Evolutionary conservation across 345 rosid genomes (phyloP).

Genomic region (Pistacia vera): DNA sequence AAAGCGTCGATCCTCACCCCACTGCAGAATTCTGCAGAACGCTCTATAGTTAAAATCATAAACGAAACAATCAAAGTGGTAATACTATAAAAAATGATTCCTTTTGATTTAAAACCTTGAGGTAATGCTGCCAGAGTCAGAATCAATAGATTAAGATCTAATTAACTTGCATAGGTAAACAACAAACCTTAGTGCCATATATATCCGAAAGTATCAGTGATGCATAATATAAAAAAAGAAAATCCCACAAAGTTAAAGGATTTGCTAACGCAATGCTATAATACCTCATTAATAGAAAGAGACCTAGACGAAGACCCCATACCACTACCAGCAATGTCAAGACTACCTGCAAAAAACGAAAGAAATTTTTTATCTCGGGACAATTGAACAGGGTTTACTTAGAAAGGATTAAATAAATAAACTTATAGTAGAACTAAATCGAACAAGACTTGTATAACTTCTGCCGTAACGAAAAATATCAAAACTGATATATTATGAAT

Average conservation of each 20-base stretch:
- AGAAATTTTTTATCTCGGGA: not conserved
- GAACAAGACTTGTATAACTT: not conserved
- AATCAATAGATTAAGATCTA: not conserved
- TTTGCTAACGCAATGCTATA: constrained; percentile 5
- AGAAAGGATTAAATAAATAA: not conserved
- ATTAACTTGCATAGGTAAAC: too few species aligned
- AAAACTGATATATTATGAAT: too few species aligned
- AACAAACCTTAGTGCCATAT: too few species aligned
- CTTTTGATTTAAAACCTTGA: not conserved
- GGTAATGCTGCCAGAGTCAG: not conserved
- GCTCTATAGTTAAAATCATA: not conserved
- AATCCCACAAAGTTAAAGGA: not conserved
- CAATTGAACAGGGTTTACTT: not conserved
- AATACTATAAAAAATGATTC: not conserved
- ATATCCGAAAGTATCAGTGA: not conserved
- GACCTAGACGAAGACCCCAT: constrained; percentile 89
- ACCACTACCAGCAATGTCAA: constrained; percentile 63
- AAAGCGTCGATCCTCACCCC: constrained; percentile 95
- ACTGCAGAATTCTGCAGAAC: constrained; percentile 65
- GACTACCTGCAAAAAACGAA: constrained; percentile 52
- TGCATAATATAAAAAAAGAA: not conserved
- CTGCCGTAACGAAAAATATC: too few species aligned
- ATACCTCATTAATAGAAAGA: constrained; percentile 84
- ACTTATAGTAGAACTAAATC: not conserved
- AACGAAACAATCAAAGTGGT: not conserved